Base-by-base conservation (phyloP, 371 early-diverging fungal species). In the Apophysomyces trapeziformis region DNA sequence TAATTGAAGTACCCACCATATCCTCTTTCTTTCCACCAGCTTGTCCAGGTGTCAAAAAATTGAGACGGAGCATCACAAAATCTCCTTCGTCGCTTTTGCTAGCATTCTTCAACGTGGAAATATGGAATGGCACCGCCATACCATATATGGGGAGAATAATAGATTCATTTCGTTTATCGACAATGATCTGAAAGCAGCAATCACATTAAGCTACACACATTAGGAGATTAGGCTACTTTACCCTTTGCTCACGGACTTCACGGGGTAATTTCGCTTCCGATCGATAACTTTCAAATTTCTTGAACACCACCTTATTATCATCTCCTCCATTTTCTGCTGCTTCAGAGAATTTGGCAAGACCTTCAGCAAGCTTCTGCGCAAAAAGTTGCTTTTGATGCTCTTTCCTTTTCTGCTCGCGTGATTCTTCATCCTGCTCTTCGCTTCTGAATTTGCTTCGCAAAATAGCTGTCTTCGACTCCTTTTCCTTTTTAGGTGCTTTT, bases 71-170 rank as follows among this genome's bases (percentile, higher is more conserved):
- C 76, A 94, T 93, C n/a, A 92, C 89, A 67, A 85, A 92, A 36
- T 97, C 96, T 44, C 95, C 95, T 84, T 99, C 99, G 61, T 98
- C 99, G 50, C 88, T 92, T 77, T 99, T 96, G 77, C 93, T 93
- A 6, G 93, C 92, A 74, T 95, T 99, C 71, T 99, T 99, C 38
- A 99, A 78, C 0, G 95, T 95, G 13, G 95, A 92, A 58, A 99
- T 94, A 80, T 99, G 99, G 89, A 99, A 99, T 21, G 99, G 99
- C 4, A 99, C 99, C 0, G 98, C 92, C 75, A 93, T 90, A 38
- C 98, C 98, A 70, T 96, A 95, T 43, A 99, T 93, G 4, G 99
- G 99, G 36, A 99, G 79, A 56, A 99, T 88, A 60, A 99, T 85
- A 8, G 97, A 84, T 58, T 96, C 94, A 39, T 86, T 89, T 43